A percentile compares a stretch with the other conserved stretches of the same genome.
phyloP scores from a whole-genome alignment of 1,139 yeast species.

The Blastobotrys illinoisensis region DNA sequence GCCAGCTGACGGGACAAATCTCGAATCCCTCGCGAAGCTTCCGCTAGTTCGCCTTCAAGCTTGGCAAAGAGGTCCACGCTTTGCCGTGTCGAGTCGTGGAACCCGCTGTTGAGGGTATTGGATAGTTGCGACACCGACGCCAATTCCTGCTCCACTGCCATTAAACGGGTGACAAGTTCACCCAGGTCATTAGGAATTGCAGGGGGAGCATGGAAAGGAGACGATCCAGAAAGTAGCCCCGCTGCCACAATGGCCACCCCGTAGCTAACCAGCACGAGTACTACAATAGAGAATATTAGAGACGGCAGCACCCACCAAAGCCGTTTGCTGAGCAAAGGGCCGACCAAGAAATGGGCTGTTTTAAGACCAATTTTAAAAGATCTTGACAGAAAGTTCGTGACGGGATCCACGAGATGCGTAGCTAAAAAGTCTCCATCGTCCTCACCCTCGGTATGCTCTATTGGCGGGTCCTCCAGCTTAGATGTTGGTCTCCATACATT shows the following conservation, averaged over 20 bases:
- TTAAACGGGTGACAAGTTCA: conserved; percentile 15
- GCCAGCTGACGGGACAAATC: conserved; percentile 9
- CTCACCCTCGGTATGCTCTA: background rate
- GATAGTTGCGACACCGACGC: conserved; percentile 12
- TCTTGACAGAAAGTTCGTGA: background rate
- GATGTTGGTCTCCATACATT: background rate
- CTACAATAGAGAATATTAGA: background rate
- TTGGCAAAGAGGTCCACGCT: conserved; percentile 7
- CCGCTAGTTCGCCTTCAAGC: conserved; percentile 12
- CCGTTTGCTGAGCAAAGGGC: conserved; percentile 9
- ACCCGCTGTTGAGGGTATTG: conserved; percentile 12
- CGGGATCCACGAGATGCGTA: conserved; percentile 5
- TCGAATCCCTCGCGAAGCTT: conserved; percentile 10
- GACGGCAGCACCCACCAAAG: conserved; percentile 6
- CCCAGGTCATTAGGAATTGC: conserved; percentile 17
- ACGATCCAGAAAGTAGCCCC: background rate
- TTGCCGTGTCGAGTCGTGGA: conserved; percentile 11
- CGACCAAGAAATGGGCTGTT: conserved; percentile 6
- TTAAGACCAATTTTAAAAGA: conserved; percentile 1
- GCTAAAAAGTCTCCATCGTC: conserved; percentile 2
- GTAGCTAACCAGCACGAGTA: background rate
- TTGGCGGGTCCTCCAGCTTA: background rate
- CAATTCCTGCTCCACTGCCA: conserved; percentile 17
- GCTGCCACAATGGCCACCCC: background rate
- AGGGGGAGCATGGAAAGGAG: conserved; percentile 9